Base-by-base conservation (phyloP, 805 yeast species). In the Kodamaea hsintzibuensis region DNA sequence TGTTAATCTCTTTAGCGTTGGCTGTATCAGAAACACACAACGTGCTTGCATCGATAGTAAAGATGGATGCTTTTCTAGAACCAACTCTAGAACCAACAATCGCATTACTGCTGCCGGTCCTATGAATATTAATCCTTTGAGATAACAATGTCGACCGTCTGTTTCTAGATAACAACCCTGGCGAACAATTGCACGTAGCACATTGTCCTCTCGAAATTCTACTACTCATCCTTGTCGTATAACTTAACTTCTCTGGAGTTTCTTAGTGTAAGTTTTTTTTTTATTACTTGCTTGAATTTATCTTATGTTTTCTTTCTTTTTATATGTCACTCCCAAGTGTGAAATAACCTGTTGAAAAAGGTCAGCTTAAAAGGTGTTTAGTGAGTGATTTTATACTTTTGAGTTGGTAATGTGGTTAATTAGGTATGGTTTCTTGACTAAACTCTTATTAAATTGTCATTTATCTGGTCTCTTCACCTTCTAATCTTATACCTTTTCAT, bases 111-210 rank as follows among this genome's bases (percentile, higher is more conserved):
- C 60, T 63, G 1, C 54, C 54, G 12, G 54, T 54, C 58, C 76
- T 61, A 39, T 67, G 64, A 42, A 71, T 57, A 55, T 62, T 65
- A 45, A 72, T 59, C 47, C 53, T 55, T 30, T 55, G 58, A 55
- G 83, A 82, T 54, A 80, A 74, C 27, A 79, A 65, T 0, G 88
- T 78, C 16, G 88, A 78, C 60, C 89, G 75, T 61, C 86, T 78
- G 56, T 78, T 81, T 63, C 96, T 78, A 30, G 91, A 84, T 47
- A 89, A 69, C 44, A 89, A 73, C 2, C 96, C 96, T 3, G 95
- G 95, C 0, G 93, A 87, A 66, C 96, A 89, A 1, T 91, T 87
- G 73, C 96, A 89, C 71, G 88, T 84, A 47, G 81, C 77, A 66
- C 95, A 89, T 62, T 73, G 77, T 12, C 72, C 76, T 61, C 80